These are phyloP conservation scores for Amniculicola lignicola DNA, from an alignment of 495 filamentous ascomycete genomes.

Conservation along the genomic window DNA sequence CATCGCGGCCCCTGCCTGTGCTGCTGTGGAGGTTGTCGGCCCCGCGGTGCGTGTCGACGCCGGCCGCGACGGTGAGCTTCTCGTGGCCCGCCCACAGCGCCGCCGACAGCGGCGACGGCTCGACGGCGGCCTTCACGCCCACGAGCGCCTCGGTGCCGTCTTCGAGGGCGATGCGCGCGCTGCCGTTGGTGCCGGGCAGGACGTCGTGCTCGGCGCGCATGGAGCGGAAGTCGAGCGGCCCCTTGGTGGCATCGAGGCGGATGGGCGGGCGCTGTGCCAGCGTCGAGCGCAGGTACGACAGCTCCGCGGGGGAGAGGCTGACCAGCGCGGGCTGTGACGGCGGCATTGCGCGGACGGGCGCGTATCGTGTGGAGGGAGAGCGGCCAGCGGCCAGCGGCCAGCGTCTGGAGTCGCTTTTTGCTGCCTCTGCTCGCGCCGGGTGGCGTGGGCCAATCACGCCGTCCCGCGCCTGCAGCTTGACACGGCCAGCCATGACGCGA, in stretches of 20 bases:
- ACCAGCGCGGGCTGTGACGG: constrained; percentile 34
- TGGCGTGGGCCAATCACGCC: no score
- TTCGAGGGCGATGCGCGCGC: constrained; percentile 86
- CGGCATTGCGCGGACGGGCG: constrained; percentile 30
- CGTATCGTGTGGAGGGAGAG: neutral
- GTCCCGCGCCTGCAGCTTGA: no score
- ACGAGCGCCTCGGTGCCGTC: constrained; percentile 95
- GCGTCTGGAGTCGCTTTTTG: neutral
- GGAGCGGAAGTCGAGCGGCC: constrained; percentile 80
- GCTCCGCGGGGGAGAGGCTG: constrained; percentile 88
- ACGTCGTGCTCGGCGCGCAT: constrained; percentile 85
- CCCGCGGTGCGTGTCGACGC: constrained; percentile 32
- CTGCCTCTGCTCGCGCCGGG: no score
- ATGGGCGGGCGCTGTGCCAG: constrained; percentile 77
- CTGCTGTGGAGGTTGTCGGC: constrained; percentile 35
- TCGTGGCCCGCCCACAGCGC: neutral
- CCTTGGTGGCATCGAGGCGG: constrained; percentile 73
- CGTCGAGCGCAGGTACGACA: constrained; percentile 90
- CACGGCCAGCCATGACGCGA: no score
- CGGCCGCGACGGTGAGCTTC: constrained; percentile 26
- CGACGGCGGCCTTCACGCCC: constrained; percentile 90
- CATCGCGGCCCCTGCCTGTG: constrained; percentile 46
- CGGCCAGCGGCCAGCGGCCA: constrained; percentile 1
- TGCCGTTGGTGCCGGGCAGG: constrained; percentile 84
- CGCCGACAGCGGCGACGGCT: constrained; percentile 52